Conservation (phyloP, 345 rosid species). For the Syzygium grande region DNA sequence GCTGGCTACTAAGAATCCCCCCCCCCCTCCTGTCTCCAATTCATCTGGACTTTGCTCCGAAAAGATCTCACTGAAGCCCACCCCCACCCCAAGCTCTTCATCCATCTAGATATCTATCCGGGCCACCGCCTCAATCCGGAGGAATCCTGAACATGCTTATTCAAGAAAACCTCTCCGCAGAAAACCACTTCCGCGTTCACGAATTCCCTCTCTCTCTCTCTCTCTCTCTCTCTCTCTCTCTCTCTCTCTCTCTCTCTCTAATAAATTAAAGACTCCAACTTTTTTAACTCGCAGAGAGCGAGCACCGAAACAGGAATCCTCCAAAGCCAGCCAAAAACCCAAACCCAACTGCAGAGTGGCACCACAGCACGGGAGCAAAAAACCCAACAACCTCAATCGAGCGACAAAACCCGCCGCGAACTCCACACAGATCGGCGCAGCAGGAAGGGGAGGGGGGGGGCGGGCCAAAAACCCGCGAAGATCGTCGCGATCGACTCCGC, state of each 20-base stretch:
- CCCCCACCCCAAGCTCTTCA: not conserved
- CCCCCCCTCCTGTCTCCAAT: not conserved
- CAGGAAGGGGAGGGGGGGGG: too few species aligned
- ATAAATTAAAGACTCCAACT: not conserved
- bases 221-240: not conserved
- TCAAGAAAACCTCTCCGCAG: not conserved
- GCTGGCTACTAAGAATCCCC: not conserved
- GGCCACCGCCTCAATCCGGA: not conserved
- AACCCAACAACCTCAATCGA: not conserved
- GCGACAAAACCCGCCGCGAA: not conserved
- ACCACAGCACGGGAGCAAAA: not conserved
- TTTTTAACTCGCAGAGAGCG: not conserved
- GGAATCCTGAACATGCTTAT: not conserved
- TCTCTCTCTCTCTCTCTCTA: not conserved
- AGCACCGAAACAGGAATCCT: not conserved
- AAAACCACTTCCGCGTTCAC: not conserved
- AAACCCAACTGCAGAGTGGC: not conserved
- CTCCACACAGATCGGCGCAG: not conserved
- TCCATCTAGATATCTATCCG: not conserved
- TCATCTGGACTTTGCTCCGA: not conserved
- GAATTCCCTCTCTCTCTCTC: not conserved
- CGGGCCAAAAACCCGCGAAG: not conserved
- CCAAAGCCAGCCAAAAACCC: not conserved
- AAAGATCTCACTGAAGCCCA: not conserved
- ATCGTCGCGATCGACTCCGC: not conserved